A percentile compares a stretch with the other conserved stretches of the same genome.
Evolutionary conservation across 768 basidiomycete species (phyloP).

Genomic region (Tricholoma bakamatsutake): DNA sequence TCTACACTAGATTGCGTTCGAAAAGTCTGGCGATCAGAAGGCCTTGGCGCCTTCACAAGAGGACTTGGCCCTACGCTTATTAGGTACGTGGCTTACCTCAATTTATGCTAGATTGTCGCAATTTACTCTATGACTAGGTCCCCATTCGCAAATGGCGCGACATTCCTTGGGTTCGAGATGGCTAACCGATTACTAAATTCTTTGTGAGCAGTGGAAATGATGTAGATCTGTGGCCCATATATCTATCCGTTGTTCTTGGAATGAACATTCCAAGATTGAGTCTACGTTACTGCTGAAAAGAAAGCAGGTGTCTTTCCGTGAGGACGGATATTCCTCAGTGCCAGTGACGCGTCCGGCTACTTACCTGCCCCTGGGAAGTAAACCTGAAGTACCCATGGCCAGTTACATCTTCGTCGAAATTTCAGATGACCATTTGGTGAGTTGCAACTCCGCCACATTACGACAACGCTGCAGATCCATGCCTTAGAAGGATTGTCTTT

Average conservation of each 20-base stretch:
- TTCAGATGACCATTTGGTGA: neutral
- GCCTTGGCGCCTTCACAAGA: constrained; percentile 79
- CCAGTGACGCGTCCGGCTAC: too few relatives aligned
- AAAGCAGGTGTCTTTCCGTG: too few relatives aligned
- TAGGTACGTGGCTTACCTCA: constrained; percentile 39
- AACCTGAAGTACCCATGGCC: too few relatives aligned
- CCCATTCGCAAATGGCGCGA: constrained; percentile 95
- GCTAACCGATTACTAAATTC: constrained; percentile 67
- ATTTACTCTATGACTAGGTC: constrained; percentile 43
- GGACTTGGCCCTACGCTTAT: constrained; percentile 92
- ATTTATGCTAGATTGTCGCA: neutral
- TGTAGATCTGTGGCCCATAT: neutral
- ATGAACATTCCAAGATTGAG: neutral
- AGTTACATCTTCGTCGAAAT: too few relatives aligned
- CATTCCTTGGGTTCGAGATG: constrained; percentile 94
- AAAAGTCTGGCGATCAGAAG: constrained; percentile 80
- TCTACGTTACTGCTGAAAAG: neutral
- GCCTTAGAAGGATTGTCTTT: neutral
- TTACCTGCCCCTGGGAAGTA: too few relatives aligned
- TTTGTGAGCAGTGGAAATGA: neutral
- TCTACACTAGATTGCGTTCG: constrained; percentile 80
- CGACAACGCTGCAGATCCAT: too few relatives aligned
- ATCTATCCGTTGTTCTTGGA: neutral
- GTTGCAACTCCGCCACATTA: neutral
- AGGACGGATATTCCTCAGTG: too few relatives aligned